Conservation (phyloP, 2,329 filamentous ascomycete genomes). For the Alternaria triticimaculans region DNA sequence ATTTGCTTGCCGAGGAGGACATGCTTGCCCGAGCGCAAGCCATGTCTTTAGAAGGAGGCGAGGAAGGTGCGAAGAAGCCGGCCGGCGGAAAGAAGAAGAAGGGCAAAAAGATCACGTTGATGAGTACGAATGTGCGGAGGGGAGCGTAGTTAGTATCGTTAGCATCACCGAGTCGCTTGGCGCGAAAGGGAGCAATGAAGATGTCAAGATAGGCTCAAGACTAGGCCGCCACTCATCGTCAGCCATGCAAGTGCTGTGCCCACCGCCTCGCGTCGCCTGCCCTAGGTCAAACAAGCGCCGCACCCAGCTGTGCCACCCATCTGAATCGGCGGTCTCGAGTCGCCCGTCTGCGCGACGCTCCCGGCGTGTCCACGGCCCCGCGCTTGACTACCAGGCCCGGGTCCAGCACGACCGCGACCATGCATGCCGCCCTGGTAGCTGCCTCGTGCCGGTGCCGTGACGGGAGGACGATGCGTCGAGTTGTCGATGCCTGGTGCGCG, state of each 20-base stretch:
- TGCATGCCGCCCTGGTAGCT: conserved; percentile 44
- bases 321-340: conserved; percentile 36
- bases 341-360: conserved; percentile 27
- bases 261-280: not conserved
- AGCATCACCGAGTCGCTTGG: conserved; percentile 33
- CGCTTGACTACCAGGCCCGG: conserved; percentile 11
- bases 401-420: conserved; percentile 32
- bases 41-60: conserved; percentile 42
- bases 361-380: conserved; percentile 24
- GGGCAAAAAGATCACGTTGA: conserved; percentile 71
- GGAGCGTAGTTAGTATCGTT: conserved; percentile 51
- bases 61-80: conserved; percentile 39
- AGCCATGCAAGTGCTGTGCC: not conserved
- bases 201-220: not conserved
- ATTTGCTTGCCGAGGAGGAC: conserved; percentile 68
- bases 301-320: conserved; percentile 35
- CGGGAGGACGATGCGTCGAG: conserved; percentile 33
- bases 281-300: conserved; percentile 39
- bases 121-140: conserved; percentile 69
- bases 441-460: conserved; percentile 20
- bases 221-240: not conserved
- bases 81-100: conserved; percentile 66
- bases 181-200: conserved; percentile 32
- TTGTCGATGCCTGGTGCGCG: conserved; percentile 28
- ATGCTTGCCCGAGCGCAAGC: conserved; percentile 59